A percentile compares a stretch with the other conserved stretches of the same genome.
These are phyloP conservation scores for Didymella keratinophila DNA, from an alignment of 2,329 filamentous ascomycete genomes.

Conservation along the genomic window DNA sequence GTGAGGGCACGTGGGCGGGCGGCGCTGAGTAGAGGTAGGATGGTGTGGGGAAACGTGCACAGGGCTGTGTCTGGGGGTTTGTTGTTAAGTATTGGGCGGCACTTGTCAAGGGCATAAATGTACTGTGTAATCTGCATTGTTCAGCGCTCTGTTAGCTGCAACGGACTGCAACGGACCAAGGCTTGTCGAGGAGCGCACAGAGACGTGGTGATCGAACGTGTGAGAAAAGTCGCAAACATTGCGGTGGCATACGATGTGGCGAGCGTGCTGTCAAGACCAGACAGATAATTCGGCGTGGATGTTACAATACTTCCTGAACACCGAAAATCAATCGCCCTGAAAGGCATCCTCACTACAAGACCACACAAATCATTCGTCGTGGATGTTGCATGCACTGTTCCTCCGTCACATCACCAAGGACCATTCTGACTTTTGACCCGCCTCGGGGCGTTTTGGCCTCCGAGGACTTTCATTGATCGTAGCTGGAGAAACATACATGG, in stretches of 20 bases:
- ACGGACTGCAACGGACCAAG: background rate
- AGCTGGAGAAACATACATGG: constrained; percentile 53
- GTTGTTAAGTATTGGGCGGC: background rate
- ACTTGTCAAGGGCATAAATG: background rate
- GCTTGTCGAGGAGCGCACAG: background rate
- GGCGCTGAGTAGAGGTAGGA: background rate
- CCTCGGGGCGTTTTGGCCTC: constrained; percentile 47
- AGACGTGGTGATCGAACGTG: background rate
- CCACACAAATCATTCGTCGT: too few species aligned
- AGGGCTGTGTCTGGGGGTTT: background rate
- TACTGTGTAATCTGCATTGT: background rate
- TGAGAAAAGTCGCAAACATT: background rate
- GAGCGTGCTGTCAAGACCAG: background rate
- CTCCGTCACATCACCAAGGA: constrained; percentile 16
- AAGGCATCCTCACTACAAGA: background rate
- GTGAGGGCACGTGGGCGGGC: background rate
- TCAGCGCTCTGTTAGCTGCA: background rate
- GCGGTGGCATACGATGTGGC: background rate
- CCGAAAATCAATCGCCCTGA: background rate
- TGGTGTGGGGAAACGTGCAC: background rate
- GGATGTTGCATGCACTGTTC: background rate
- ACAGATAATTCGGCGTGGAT: background rate
- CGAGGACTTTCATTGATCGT: constrained; percentile 53
- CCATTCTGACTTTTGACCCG: constrained; percentile 46
- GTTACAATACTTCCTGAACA: background rate